These are phyloP conservation scores for Euphorbia tirucalli DNA, from an alignment of 345 rosid genomes.

Conservation along the genomic window DNA sequence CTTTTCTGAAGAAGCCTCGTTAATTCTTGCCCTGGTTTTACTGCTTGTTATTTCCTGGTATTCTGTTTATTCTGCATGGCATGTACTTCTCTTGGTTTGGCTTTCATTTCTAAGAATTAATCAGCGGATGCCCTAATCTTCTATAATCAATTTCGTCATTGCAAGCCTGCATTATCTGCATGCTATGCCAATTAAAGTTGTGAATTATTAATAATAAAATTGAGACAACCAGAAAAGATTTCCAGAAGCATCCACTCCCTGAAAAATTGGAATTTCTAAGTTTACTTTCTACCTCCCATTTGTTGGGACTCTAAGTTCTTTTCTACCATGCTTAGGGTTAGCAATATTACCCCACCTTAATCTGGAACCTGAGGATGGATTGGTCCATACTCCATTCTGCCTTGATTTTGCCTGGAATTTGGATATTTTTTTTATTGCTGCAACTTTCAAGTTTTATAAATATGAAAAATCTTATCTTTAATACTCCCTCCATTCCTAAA, in stretches of 20 bases:
- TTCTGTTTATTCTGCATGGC: background rate
- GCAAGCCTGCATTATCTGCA: background rate
- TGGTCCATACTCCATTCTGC: background rate
- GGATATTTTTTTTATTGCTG: background rate
- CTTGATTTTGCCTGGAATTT: background rate
- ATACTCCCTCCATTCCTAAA: too few species aligned
- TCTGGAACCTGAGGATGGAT: background rate
- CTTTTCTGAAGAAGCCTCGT: background rate
- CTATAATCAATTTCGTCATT: background rate
- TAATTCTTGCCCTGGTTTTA: background rate
- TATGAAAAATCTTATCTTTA: background rate
- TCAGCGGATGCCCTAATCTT: background rate
- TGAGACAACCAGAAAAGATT: background rate
- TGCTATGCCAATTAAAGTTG: background rate
- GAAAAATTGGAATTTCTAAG: background rate
- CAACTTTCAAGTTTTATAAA: background rate
- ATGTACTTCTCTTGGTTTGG: background rate
- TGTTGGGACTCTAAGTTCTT: background rate
- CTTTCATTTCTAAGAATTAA: background rate
- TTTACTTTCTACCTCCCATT: background rate
- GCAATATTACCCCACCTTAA: background rate
- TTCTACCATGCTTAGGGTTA: background rate
- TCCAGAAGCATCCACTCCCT: background rate
- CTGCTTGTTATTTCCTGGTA: background rate
- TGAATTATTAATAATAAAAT: background rate